Evolutionary conservation across 2,329 filamentous ascomycete genomes (phyloP).

Genomic region (Ceratocystis harringtonii): DNA sequence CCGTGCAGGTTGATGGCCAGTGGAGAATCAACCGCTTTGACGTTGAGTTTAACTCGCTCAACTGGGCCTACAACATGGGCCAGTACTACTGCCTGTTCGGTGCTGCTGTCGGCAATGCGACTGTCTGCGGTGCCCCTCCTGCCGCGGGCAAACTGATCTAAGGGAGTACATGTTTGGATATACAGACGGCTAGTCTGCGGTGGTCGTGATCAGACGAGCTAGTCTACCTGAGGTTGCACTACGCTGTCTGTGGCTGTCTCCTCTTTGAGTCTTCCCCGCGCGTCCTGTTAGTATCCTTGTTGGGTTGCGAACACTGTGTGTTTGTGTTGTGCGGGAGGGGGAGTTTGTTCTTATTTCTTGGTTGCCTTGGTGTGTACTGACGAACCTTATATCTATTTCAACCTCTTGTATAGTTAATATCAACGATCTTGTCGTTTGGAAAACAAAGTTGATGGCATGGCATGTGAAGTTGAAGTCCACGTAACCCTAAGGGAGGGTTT

Average conservation of each 20-base stretch:
- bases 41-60: conserved; percentile 19
- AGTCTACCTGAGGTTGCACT: neutral
- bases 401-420: neutral
- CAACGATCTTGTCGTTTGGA: neutral
- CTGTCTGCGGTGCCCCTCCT: conserved; percentile 13
- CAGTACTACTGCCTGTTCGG: conserved; percentile 19
- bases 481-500: neutral
- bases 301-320: too few relatives aligned
- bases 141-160: conserved; percentile 4
- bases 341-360: neutral
- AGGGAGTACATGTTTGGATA: neutral
- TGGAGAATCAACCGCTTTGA: conserved; percentile 18
- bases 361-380: neutral
- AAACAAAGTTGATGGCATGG: neutral
- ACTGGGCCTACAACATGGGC: conserved; percentile 17
- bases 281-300: too few relatives aligned
- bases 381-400: neutral
- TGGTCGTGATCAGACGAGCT: neutral
- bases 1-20: conserved; percentile 17
- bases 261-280: too few relatives aligned
- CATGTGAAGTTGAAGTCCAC: neutral
- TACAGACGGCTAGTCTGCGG: neutral
- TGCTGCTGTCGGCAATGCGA: conserved; percentile 9
- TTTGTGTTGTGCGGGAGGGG: too few relatives aligned
- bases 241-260: too few relatives aligned